phyloP scores from a whole-genome alignment of 768 basidiomycete species.

The Trichaptum fuscoviolaceum region DNA sequence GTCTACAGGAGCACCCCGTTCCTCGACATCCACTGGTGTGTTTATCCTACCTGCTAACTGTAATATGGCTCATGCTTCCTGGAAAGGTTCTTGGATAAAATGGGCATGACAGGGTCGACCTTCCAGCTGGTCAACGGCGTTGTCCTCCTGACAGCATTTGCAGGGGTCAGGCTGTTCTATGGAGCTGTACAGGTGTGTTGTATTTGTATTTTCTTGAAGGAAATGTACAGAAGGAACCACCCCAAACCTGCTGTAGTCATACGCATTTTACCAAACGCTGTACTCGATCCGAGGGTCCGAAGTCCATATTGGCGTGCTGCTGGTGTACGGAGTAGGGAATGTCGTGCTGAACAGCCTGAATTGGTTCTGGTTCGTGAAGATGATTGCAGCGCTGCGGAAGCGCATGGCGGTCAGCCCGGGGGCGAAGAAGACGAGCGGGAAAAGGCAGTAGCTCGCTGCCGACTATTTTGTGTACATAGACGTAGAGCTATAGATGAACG shows the following conservation, averaged over 20 bases:
- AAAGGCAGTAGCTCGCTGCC: background rate
- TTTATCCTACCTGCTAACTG: slow-evolving; percentile 9
- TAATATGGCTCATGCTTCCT: slow-evolving; percentile 2
- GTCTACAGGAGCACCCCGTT: slow-evolving; percentile 69
- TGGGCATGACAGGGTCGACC: slow-evolving; percentile 58
- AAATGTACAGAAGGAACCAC: background rate
- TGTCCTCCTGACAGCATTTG: slow-evolving; percentile 61
- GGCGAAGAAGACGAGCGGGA: background rate
- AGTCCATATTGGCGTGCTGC: slow-evolving; percentile 41
- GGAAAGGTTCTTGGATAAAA: slow-evolving; percentile 72
- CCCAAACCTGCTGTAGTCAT: slow-evolving; percentile 39
- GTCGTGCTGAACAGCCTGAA: slow-evolving; percentile 67
- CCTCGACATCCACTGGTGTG: slow-evolving; percentile 82
- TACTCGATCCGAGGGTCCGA: slow-evolving; percentile 42
- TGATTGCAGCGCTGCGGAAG: slow-evolving; percentile 60
- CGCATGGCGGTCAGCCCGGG: slow-evolving; percentile 35
- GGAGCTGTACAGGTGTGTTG: slow-evolving; percentile 45
- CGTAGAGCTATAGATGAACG: background rate
- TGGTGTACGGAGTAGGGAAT: slow-evolving; percentile 56
- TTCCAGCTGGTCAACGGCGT: slow-evolving; percentile 71
- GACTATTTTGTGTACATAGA: background rate
- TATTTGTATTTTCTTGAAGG: background rate
- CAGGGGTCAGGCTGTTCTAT: slow-evolving; percentile 63
- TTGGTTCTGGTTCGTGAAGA: slow-evolving; percentile 72
- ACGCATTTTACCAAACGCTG: slow-evolving; percentile 60